Percentiles rank a stretch among this genome's conserved stretches.
Evolutionary conservation across 2,329 filamentous ascomycete genomes (phyloP).

Genomic region (Xylariaceae sp.): DNA sequence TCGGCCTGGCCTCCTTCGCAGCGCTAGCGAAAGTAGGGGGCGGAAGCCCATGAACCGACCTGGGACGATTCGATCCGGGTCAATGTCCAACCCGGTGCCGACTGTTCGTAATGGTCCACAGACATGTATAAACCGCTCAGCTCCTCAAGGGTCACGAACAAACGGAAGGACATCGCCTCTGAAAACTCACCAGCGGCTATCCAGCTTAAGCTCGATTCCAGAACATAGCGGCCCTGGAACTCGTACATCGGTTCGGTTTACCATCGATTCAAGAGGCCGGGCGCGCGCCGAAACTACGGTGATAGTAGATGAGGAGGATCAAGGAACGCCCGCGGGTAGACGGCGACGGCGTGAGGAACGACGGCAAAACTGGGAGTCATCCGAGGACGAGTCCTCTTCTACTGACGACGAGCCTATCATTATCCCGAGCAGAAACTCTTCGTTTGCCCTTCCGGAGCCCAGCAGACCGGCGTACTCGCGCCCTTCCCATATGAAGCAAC

Average conservation of each 20-base stretch:
- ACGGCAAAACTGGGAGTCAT: constrained; percentile 39
- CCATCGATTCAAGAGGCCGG: constrained; percentile 56
- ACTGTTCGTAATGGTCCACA: constrained; percentile 34
- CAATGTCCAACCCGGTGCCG: constrained; percentile 44
- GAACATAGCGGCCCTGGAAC: constrained; percentile 43
- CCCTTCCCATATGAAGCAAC: constrained; percentile 42
- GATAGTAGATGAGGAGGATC: constrained; percentile 30
- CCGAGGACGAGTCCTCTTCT: constrained; percentile 49
- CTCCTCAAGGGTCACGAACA: constrained; percentile 32
- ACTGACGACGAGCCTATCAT: constrained; percentile 61
- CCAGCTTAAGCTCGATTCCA: constrained; percentile 53
- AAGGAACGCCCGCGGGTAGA: constrained; percentile 20
- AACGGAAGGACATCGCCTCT: constrained; percentile 48
- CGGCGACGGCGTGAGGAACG: constrained; percentile 19
- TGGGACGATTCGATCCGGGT: too few relatives aligned
- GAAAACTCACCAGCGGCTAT: constrained; percentile 47
- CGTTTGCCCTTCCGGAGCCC: constrained; percentile 53
- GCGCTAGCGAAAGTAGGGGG: constrained; percentile 48
- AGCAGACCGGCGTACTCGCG: constrained; percentile 40
- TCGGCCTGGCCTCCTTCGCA: constrained; percentile 47
- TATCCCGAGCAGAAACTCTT: constrained; percentile 55
- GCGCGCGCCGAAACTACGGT: constrained; percentile 51
- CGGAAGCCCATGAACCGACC: constrained; percentile 39
- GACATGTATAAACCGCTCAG: constrained; percentile 28
- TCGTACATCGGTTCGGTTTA: constrained; percentile 56